Evolutionary conservation across 768 basidiomycete genomes (phyloP).

Genomic region (Tylopilus sp.): DNA sequence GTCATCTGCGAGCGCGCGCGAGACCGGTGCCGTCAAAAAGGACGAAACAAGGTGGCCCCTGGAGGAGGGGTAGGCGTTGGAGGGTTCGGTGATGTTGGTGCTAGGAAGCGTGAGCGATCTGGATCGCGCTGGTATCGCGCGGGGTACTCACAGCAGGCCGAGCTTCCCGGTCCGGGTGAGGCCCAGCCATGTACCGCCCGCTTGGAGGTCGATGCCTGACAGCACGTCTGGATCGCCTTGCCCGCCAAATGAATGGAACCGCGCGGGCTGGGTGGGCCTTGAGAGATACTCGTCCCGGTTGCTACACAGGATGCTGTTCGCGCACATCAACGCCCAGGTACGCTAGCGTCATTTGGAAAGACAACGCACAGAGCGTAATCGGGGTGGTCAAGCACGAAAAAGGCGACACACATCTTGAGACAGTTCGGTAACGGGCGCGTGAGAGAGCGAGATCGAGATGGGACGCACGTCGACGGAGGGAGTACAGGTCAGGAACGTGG

Average conservation of each 20-base stretch:
- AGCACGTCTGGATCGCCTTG: slow-evolving; percentile 42
- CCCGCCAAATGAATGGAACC: slow-evolving; percentile 63
- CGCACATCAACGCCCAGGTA: background rate
- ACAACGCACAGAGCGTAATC: slow-evolving; percentile 68
- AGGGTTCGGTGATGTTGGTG: slow-evolving; percentile 82
- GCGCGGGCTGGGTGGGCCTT: slow-evolving; percentile 62
- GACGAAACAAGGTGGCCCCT: slow-evolving; percentile 66
- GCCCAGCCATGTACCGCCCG: slow-evolving; percentile 85
- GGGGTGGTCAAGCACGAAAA: slow-evolving; percentile 74
- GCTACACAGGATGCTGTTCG: slow-evolving; percentile 60
- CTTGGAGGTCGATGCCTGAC: slow-evolving; percentile 70
- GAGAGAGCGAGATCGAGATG: background rate
- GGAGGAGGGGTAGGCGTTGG: slow-evolving; percentile 47
- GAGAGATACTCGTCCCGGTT: slow-evolving; percentile 75
- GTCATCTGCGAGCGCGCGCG: slow-evolving; percentile 47
- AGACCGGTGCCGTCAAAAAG: slow-evolving; percentile 57
- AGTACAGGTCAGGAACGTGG: background rate
- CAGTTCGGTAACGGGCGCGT: background rate
- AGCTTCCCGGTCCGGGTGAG: slow-evolving; percentile 61
- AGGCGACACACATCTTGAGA: slow-evolving; percentile 67
- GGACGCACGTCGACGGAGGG: background rate
- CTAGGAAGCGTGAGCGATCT: too few relatives aligned
- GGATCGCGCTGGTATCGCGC: too few relatives aligned
- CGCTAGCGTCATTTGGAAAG: background rate
- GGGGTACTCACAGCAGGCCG: slow-evolving; percentile 61